These are phyloP conservation scores for Penicillium palitans DNA, from an alignment of 2,329 filamentous ascomycete species.

Conservation along the genomic window DNA sequence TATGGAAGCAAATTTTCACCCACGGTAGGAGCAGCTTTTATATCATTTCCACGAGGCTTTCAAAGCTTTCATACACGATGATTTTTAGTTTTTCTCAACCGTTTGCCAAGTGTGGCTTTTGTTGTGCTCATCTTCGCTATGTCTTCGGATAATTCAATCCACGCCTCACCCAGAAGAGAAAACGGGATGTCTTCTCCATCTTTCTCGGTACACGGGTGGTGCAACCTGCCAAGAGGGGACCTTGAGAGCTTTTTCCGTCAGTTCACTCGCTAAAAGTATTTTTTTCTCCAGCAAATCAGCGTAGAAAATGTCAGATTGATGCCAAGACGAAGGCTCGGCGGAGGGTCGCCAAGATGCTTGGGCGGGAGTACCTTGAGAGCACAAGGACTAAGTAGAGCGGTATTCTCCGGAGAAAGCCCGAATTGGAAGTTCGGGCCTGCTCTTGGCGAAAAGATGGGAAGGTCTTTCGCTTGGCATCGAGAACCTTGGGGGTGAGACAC, in stretches of 20 bases:
- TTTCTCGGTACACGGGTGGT: not conserved
- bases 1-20: no score
- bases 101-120: conserved; percentile 6
- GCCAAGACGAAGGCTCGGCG: conserved; percentile 23
- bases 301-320: conserved; percentile 2
- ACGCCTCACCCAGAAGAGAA: not conserved
- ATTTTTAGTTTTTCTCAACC: not conserved
- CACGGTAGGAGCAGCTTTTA: conserved; percentile 2
- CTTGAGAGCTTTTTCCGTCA: conserved; percentile 18
- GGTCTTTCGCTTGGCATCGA: conserved; percentile 23
- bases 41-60: not conserved
- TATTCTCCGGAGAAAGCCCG: conserved; percentile 1
- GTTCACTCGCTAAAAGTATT: conserved; percentile 1
- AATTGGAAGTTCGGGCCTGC: not conserved
- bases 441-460: conserved; percentile 14
- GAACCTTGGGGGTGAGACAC: conserved; percentile 24
- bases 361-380: conserved; percentile 23
- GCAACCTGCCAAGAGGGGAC: conserved; percentile 18
- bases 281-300: conserved; percentile 5
- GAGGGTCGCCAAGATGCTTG: conserved; percentile 23
- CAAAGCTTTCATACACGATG: not conserved
- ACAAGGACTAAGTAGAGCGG: conserved; percentile 2
- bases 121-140: not conserved
- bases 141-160: not conserved
- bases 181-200: not conserved